A percentile compares a stretch with the other conserved stretches of the same genome.
phyloP scores from a whole-genome alignment of 1,139 yeast species.

The Kodamaea arcana region DNA sequence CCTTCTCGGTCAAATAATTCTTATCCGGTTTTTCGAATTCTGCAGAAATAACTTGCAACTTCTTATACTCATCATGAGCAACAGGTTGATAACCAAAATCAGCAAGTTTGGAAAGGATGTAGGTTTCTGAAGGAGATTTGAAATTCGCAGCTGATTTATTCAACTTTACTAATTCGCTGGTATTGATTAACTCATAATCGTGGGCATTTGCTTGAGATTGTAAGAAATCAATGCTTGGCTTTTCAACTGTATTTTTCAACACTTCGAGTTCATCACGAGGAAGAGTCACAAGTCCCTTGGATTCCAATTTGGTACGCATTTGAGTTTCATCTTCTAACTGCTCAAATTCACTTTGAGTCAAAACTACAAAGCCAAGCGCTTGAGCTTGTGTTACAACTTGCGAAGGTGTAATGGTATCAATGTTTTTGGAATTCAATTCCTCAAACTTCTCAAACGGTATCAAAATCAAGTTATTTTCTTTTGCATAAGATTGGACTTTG shows the following conservation, averaged over 20 bases:
- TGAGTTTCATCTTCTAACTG: constrained; percentile 29
- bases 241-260: constrained; percentile 13
- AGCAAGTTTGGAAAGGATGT: constrained; percentile 23
- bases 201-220: constrained; percentile 12
- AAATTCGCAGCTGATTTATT: constrained; percentile 12
- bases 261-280: constrained; percentile 21
- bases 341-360: constrained; percentile 19
- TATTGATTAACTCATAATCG: constrained; percentile 18
- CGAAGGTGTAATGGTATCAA: constrained; percentile 20
- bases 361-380: constrained; percentile 26
- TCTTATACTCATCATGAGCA: constrained; percentile 19
- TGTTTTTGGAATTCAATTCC: constrained; percentile 23
- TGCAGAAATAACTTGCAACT: constrained; percentile 19
- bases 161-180: constrained; percentile 17
- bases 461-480: constrained; percentile 46
- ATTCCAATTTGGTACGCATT: constrained; percentile 29
- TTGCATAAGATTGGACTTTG: constrained; percentile 49
- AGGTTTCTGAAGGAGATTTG: constrained; percentile 26
- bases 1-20: constrained; percentile 16
- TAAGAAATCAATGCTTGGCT: constrained; percentile 19
- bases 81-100: constrained; percentile 22
- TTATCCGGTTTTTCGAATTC: constrained; percentile 30
- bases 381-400: constrained; percentile 20
- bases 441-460: constrained; percentile 47
- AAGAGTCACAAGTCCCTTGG: constrained; percentile 34